Base-by-base conservation (phyloP, 345 rosid genomes). In the Sisymbrium altissimum region DNA sequence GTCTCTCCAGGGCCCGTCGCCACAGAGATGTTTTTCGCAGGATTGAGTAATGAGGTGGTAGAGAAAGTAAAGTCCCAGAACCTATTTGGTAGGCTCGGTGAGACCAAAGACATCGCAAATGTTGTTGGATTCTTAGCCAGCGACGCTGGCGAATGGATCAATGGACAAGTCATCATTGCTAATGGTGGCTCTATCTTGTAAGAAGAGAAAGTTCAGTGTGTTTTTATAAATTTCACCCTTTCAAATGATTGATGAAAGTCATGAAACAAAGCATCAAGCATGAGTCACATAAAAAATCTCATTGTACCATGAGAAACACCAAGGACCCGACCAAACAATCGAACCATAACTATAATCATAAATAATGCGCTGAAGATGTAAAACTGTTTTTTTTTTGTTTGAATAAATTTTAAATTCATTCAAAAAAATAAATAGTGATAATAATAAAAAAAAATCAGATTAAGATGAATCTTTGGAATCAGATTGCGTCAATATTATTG, bases 161-260 rank as follows among this genome's bases (percentile, higher is more conserved):
- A 84, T 5, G 82, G 87, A 5, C 79, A 78, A 64, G 72, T 79
- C 13, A 70, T 79, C 35, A 54, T 75, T 27, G 85, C 75, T 41
- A 76, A 82, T 52, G 84, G 84, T 64, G 84, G 80, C 7, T 66
- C 21, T 30, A 48, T 69, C 44, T 56, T 41, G 73, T 68, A 54
- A 68, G 5, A 3, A 49, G 12, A 63, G 45, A 50, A 55, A 23
- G n/a, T 59, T 49, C 33, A 32, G 23, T 66, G 19, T 39, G 1
- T 40, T n/a, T 19, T 9, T 61, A 23, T 23, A 23, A 23, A 1
- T 23, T 23, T 23, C 3, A 23, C 25, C 25, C 25, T 23, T 23
- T 23, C 25, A 3, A 23, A 23, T 23, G 25, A 23, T 23, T 23
- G 25, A 23, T 23, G 25, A 23, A 23, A 23, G 25, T 23, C 25